Percentiles rank a stretch among this genome's conserved stretches.
phyloP scores from a whole-genome alignment of 129 eudicot species.

The Flaveria brownii region DNA sequence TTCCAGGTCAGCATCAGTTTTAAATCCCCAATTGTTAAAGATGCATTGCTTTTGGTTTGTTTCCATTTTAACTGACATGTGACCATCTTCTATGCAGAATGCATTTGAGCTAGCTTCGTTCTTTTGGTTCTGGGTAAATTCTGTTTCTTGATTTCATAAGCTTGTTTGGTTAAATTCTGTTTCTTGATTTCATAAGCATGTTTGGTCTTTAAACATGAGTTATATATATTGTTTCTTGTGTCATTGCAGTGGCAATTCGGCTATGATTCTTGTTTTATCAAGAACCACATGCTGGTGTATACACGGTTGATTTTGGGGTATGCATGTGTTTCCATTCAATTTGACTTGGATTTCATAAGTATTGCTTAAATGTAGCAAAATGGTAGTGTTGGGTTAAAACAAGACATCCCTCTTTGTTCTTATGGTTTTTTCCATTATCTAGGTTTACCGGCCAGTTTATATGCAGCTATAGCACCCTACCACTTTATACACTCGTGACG shows the following conservation, averaged over 20 bases:
- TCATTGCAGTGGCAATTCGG: constrained; percentile 94
- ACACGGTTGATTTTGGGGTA: constrained; percentile 81
- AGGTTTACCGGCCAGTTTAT: constrained; percentile 93
- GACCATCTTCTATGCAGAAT: constrained; percentile 56
- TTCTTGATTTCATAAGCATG: constrained; percentile 8
- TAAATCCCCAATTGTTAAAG: background rate
- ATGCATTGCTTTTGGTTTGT: background rate
- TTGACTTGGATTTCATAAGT: background rate
- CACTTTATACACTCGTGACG: constrained; percentile 94
- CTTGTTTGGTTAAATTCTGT: constrained; percentile 25
- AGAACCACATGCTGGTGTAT: constrained; percentile 77
- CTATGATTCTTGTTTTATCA: constrained; percentile 82
- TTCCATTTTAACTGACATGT: constrained; percentile 5
- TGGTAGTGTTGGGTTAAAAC: background rate
- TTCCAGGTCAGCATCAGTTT: constrained; percentile 68
- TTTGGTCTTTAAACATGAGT: constrained; percentile 5
- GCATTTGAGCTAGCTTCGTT: constrained; percentile 98
- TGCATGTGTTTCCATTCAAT: constrained; percentile 9
- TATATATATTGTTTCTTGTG: constrained; percentile 15
- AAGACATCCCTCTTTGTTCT: constrained; percentile 3
- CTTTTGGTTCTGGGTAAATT: constrained; percentile 97
- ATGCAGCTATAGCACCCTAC: constrained; percentile 98
- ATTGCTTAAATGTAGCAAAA: background rate
- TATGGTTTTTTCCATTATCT: constrained; percentile 14
- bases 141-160: constrained; percentile 18